These are phyloP conservation scores for Cutaneotrichosporon sp. DNA, from an alignment of 1,284 basidiomycete species.

Conservation along the genomic window DNA sequence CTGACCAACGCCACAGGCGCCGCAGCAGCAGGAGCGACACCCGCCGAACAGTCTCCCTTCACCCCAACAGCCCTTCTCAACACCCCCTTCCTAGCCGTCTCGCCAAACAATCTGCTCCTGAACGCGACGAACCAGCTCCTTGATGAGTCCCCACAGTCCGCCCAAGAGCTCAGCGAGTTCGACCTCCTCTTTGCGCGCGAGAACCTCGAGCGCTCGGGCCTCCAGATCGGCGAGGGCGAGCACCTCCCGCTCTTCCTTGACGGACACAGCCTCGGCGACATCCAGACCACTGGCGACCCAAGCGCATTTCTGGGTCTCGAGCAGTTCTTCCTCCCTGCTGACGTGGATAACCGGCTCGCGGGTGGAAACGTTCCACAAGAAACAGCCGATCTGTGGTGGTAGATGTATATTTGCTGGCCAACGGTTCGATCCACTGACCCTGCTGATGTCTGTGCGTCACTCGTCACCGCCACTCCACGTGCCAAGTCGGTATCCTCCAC, in stretches of 20 bases:
- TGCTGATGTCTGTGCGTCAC: not conserved
- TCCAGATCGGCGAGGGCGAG: slow-evolving; percentile 46
- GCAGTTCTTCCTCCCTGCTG: slow-evolving; percentile 51
- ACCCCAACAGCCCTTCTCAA: slow-evolving; percentile 26
- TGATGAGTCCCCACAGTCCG: slow-evolving; percentile 45
- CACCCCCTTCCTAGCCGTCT: slow-evolving; percentile 20
- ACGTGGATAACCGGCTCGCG: slow-evolving; percentile 41
- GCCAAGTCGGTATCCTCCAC: too few relatives aligned
- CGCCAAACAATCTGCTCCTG: slow-evolving; percentile 31
- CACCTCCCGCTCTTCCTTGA: slow-evolving; percentile 52
- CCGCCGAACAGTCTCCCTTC: slow-evolving; percentile 15
- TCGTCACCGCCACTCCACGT: not conserved
- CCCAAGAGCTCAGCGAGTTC: slow-evolving; percentile 48
- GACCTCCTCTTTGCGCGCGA: slow-evolving; percentile 52
- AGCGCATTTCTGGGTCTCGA: slow-evolving; percentile 51
- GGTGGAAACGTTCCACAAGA: slow-evolving; percentile 10
- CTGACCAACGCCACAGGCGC: slow-evolving; percentile 23
- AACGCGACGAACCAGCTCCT: slow-evolving; percentile 37
- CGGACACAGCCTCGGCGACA: slow-evolving; percentile 47
- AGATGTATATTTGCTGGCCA: not conserved
- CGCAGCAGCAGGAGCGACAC: not conserved
- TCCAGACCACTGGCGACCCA: slow-evolving; percentile 36
- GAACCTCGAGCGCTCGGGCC: slow-evolving; percentile 49
- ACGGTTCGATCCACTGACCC: not conserved
- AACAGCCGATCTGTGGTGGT: slow-evolving; percentile 1